Conservation (phyloP, 768 basidiomycete species). For the Tulasnella sp. region DNA sequence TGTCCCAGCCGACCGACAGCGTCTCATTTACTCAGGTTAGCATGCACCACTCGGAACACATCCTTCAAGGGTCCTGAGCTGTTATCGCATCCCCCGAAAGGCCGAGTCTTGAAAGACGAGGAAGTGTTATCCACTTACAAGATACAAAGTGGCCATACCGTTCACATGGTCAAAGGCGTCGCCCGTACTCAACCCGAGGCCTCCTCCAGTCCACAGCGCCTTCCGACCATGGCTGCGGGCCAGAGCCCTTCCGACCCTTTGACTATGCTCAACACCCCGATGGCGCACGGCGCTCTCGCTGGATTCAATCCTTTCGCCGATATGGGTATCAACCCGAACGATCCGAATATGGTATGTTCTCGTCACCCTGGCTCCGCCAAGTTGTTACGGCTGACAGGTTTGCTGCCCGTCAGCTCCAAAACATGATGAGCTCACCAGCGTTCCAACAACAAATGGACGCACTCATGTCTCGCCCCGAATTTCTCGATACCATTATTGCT, state of each 20-base stretch:
- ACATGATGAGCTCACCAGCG: slow-evolving; percentile 82
- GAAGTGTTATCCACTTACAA: slow-evolving; percentile 83
- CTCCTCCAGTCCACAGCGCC: slow-evolving; percentile 54
- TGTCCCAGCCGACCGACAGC: slow-evolving; percentile 82
- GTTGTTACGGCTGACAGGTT: neutral
- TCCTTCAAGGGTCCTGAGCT: slow-evolving; percentile 4
- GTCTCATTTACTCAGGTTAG: slow-evolving; percentile 90
- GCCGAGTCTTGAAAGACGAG: slow-evolving; percentile 84
- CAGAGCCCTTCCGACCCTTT: slow-evolving; percentile 88
- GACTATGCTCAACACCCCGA: slow-evolving; percentile 76
- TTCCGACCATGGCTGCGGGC: slow-evolving; percentile 89
- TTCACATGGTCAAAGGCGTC: slow-evolving; percentile 92
- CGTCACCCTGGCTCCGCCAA: too few relatives aligned
- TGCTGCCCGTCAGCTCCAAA: slow-evolving; percentile 61
- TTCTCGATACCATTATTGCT: slow-evolving; percentile 66
- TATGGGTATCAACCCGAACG: slow-evolving; percentile 87
- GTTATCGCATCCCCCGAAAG: slow-evolving; percentile 44
- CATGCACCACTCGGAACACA: slow-evolving; percentile 31
- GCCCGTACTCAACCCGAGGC: slow-evolving; percentile 49
- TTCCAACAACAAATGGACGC: slow-evolving; percentile 86
- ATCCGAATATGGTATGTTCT: slow-evolving; percentile 84
- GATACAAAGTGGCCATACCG: slow-evolving; percentile 81
- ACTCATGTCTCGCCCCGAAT: slow-evolving; percentile 84
- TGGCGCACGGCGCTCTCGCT: slow-evolving; percentile 78
- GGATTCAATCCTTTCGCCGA: slow-evolving; percentile 91